Evolutionary conservation across 2,329 filamentous ascomycete species (phyloP), one percentile per base, ranked within the genome.

Genomic region (Colletotrichum euphorbiae): DNA sequence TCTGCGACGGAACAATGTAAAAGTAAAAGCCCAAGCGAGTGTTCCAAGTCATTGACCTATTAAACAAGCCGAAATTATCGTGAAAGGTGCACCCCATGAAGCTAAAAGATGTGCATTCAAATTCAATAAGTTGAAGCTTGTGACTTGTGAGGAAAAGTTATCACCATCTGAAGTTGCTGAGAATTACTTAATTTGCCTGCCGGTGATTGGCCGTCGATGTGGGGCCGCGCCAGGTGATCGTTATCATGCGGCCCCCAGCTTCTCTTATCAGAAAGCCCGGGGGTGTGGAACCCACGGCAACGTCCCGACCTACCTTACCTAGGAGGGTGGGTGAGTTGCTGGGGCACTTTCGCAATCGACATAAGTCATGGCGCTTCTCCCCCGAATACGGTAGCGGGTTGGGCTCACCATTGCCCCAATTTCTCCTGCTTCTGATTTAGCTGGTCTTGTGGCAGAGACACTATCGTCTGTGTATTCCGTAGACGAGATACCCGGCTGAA

Each of bases 241-340:
- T 60, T 54, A 56, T 69, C 62, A 66, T 66, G 62, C 66, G 66
- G 33, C 51, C 61, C 50, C 61, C 50, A 62, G 38, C 50, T 51
- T 66, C 33, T 45, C 66, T 69, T 69, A 69, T 69, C 61, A 65
- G 66, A 55, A 48, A 48, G 55, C 61, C 62, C 50, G 61, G 52
- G 21, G 65, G 51, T 68, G 54, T 55, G 65, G 61, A 50, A 6
- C 42, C 42, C 19, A 19, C 57, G 19, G 45, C 57, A 12, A 33
- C 46, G 45, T 48, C 36, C 36, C 43, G 17, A 24, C 21, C 3
- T 24, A 24, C 21, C 21, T 24, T 28, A 28, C 28, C 28, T 28
- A 28, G 28, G 28, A 7, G 6, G 42, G 38, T 50, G 38, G 65
- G 54, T 59, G n/a, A 28, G 15, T 51, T 69, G 66, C 42, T 63